Evolutionary conservation across 2,329 filamentous ascomycete genomes (phyloP), one percentile per base, ranked within the genome.

Genomic region (Microdochium paspali): DNA sequence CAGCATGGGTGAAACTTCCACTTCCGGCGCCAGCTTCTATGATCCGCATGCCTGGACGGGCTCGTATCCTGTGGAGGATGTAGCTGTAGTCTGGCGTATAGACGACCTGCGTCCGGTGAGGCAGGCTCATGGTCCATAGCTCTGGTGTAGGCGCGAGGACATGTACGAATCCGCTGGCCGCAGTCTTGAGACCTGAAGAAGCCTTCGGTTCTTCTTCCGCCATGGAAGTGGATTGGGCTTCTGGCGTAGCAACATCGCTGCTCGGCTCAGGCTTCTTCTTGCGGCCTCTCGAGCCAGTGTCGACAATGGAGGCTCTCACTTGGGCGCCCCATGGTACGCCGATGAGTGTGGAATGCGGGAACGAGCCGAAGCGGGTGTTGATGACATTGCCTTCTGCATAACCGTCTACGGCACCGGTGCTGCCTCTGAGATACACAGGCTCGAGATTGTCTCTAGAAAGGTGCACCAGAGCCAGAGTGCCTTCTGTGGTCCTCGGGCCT

Each of bases 351-450:
- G 79, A 85, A 61, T 91, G 87, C 0, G 87, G 87, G 51, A 90
- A 91, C 0, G 90, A 95, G 44, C 93, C 93, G 60, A 95, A 98
- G 42, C 90, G 83, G 1, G 91, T 98, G 68, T 95, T 97, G 47
- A 90, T 80, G 2, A 89, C 85, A 44, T 82, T 83, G 30, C 86
- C 86, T 61, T 90, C 85, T 25, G 79, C 77, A 58, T 90, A 90
- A 50, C 85, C 86, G 59, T 83, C 77, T 53, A 84, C 74, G 39
- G 79, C 75, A 46, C 80, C 80, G 31, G 78, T 74, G 21, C 75
- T 74, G 25, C 78, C 70, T 52, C 77, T 73, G 24, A 90, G 77
- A 51, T 87, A 82, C 24, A 90, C 73, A 7, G 91, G 89, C 32
- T 90, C 75, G 53, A 90, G 81, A 51, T 85, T 84, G 66, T 97